A percentile compares a stretch with the other conserved stretches of the same genome.
Evolutionary conservation across 1,284 basidiomycete species (phyloP).

Genomic region (Cryptococcus sp.): DNA sequence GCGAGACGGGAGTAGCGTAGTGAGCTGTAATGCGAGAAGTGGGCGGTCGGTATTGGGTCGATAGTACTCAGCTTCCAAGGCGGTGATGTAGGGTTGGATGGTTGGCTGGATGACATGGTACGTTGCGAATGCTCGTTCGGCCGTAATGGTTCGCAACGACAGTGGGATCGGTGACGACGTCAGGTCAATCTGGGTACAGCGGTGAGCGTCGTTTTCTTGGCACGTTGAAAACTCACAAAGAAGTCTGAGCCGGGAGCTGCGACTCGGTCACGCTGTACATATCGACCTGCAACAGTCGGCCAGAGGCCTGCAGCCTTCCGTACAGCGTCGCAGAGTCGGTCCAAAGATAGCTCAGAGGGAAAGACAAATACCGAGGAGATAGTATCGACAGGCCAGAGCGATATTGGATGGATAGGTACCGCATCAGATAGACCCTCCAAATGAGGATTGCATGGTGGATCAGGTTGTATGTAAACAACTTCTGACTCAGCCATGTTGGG

Average conservation of each 20-base stretch:
- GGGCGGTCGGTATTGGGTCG: not conserved
- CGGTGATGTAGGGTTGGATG: not conserved
- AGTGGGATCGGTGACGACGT: slow-evolving; percentile 29
- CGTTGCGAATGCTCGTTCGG: not conserved
- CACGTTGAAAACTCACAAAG: not conserved
- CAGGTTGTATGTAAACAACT: not conserved
- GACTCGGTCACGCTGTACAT: not conserved
- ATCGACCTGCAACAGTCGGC: slow-evolving; percentile 18
- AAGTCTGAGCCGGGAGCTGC: not conserved
- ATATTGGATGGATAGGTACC: slow-evolving; percentile 25
- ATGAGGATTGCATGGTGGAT: not conserved
- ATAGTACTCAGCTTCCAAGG: not conserved
- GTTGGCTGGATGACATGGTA: slow-evolving; percentile 8
- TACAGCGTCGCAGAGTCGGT: slow-evolving; percentile 19
- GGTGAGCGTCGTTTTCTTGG: not conserved
- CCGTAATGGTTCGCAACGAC: slow-evolving; percentile 17
- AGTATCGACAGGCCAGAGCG: slow-evolving; percentile 24
- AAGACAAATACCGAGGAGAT: slow-evolving; percentile 22
- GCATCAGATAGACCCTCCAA: not conserved
- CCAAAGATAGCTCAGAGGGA: slow-evolving; percentile 18
- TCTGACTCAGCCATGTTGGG: not conserved
- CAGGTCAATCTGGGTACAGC: slow-evolving; percentile 18
- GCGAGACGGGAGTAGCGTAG: slow-evolving; percentile 1
- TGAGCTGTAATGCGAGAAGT: not conserved
- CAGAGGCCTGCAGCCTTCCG: slow-evolving; percentile 19